Base-by-base conservation (phyloP, 306 rosid genomes). In the Vigna angularis region DNA sequence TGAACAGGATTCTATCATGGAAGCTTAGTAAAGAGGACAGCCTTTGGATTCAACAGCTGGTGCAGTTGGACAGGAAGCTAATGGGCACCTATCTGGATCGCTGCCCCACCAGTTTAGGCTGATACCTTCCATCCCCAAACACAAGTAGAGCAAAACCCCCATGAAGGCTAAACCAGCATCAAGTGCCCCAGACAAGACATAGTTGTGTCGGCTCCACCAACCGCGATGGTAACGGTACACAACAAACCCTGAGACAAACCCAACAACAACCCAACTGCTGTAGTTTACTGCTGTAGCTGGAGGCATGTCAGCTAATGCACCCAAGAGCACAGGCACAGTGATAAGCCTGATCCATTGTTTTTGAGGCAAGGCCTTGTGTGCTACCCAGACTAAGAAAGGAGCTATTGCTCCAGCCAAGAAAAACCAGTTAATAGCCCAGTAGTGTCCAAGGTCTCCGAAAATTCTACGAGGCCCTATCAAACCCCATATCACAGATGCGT, bases 131-230 rank as follows among this genome's bases (percentile, higher is more conserved):
- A 87, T 85, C 48, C 89, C 96, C 45, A 91, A 79, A 74, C 93
- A 86, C 71, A 91, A 72, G 81, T 91, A 89, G 32, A 93, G 56
- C 70, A 89, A 66, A 51, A 93, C 96, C 10, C 88, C 96, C 98
- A 93, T 93, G 83, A 93, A 93, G 30, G 98, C 98, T 62, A 93
- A 83, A 61, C 98, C 98, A 47, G 96, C 90, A 78, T 93, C 98
- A 64, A 93, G 90, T 16, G 93, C 93, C 34, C 93, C 98, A 11
- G 96, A 89, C 9, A 93, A 73, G 57, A 89, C 85, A 49, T 93
- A 93, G 80, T 93, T 93, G 79, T 93, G 91, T 50, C 93, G 82
- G 15, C 81, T 89, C 98, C 98, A 93, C 98, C 91, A 93, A 1
- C 75, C 82, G 4, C 93, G 93, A 45, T 91, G 79, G 79, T 89